These are phyloP conservation scores for Halophytophthora batemanensis DNA, from an alignment of 352 stramenopile species.

Conservation along the genomic window DNA sequence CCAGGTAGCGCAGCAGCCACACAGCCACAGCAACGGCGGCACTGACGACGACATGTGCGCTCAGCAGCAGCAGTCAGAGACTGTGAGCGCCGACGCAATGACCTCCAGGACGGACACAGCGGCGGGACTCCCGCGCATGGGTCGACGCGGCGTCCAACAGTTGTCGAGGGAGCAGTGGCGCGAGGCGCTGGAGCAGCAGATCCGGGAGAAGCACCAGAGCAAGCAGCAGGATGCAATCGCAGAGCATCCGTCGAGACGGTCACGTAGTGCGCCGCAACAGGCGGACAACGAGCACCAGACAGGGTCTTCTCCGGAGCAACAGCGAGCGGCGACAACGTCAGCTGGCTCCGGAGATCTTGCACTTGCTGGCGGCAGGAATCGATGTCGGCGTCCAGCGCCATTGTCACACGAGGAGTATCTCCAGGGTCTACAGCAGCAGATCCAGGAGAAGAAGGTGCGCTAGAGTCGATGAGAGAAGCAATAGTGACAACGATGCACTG, in stretches of 20 bases:
- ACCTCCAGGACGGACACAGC: not conserved
- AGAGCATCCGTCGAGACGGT: conserved; percentile 3
- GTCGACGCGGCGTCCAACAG: conserved; percentile 31
- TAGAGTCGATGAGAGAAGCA: too few species aligned
- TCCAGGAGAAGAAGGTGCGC: conserved; percentile 49
- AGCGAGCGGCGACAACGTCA: conserved; percentile 7
- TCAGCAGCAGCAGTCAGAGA: too few species aligned
- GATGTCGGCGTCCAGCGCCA: not conserved
- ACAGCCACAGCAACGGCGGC: not conserved
- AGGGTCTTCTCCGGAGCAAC: conserved; percentile 1
- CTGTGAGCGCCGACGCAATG: too few species aligned
- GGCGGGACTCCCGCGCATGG: conserved; percentile 6
- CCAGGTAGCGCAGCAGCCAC: not conserved
- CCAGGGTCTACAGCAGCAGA: conserved; percentile 40
- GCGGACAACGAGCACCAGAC: not conserved
- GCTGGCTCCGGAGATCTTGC: not conserved
- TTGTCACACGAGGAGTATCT: conserved; percentile 37
- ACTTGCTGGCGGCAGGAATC: conserved; percentile 3
- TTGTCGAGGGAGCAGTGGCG: conserved; percentile 40
- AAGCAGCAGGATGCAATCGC: not conserved
- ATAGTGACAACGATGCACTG: too few species aligned
- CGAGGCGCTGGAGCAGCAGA: conserved; percentile 46
- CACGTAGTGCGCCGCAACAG: conserved; percentile 22
- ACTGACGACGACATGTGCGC: conserved; percentile 1
- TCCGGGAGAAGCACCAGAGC: conserved; percentile 38